Conservation (phyloP, 139 green algal genomes). For the Ettlia oleoabundans region DNA sequence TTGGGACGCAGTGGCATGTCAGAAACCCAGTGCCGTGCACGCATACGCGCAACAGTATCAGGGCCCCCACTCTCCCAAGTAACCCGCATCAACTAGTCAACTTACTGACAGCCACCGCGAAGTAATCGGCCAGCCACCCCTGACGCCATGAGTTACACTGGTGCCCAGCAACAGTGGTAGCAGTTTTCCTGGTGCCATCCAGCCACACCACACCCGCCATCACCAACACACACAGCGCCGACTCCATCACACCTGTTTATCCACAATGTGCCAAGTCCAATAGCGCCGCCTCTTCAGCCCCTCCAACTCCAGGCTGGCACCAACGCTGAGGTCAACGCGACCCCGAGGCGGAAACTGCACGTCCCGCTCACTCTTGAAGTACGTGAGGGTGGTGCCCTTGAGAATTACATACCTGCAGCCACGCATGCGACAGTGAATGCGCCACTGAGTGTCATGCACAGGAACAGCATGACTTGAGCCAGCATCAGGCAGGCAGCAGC, state of each 20-base stretch:
- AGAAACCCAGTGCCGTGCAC: too few species aligned
- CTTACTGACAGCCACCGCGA: too few species aligned
- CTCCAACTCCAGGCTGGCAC: conserved; percentile 49
- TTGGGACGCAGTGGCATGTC: too few species aligned
- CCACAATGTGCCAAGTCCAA: conserved; percentile 58
- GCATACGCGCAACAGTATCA: too few species aligned
- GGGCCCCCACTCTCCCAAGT: too few species aligned
- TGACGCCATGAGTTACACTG: too few species aligned
- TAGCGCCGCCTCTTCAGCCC: conserved; percentile 42
- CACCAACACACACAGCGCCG: not conserved
- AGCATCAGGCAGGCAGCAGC: not conserved
- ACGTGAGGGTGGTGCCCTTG: conserved; percentile 48
- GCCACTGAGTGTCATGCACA: too few species aligned
- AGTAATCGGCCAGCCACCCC: too few species aligned
- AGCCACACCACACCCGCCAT: not conserved
- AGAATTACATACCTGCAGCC: conserved; percentile 62
- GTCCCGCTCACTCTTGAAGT: conserved; percentile 61
- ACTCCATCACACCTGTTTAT: conserved; percentile 9
- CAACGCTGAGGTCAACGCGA: conserved; percentile 55
- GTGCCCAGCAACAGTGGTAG: too few species aligned
- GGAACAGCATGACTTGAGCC: not conserved
- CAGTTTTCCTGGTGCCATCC: conserved; percentile 20
- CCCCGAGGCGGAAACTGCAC: conserved; percentile 52
- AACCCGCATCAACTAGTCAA: too few species aligned
- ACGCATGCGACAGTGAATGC: too few species aligned